Evolutionary conservation across 345 rosid genomes (phyloP).

Genomic region (Populus davidiana): DNA sequence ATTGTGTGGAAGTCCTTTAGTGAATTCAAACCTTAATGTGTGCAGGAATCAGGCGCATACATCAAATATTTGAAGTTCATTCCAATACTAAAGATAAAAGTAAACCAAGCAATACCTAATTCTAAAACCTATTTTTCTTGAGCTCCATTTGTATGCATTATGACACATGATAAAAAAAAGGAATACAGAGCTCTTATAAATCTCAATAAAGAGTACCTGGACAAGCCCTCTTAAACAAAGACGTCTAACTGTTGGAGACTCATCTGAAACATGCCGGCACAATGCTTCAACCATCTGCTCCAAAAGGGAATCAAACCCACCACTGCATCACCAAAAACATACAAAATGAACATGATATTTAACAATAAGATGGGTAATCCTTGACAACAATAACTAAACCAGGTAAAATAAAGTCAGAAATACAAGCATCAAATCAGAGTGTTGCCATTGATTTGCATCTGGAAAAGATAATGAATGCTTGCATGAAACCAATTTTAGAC

Average conservation of each 20-base stretch:
- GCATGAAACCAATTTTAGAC: too few relatives aligned
- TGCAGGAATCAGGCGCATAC: too few relatives aligned
- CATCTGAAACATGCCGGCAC: conserved; percentile 93
- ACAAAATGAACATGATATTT: conserved; percentile 3
- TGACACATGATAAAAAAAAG: neutral
- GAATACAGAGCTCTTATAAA: neutral
- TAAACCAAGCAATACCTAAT: neutral
- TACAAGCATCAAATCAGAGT: neutral
- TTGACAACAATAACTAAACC: neutral
- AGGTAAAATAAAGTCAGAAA: neutral
- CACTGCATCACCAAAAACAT: conserved; percentile 48
- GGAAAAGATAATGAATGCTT: too few relatives aligned
- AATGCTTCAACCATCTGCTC: conserved; percentile 94
- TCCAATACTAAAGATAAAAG: too few relatives aligned
- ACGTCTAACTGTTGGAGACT: conserved; percentile 86
- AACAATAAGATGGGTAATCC: neutral
- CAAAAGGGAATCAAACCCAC: conserved; percentile 63
- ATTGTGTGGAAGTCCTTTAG: too few relatives aligned
- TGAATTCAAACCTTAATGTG: too few relatives aligned
- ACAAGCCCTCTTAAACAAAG: conserved; percentile 94
- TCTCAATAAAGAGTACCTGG: conserved; percentile 47
- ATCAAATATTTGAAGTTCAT: too few relatives aligned
- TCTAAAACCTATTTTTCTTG: neutral
- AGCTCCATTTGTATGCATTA: neutral
- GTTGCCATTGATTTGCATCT: too few relatives aligned